Conservation (phyloP, 176 grass and related monocot genomes). For the Coix lacrymajobi region DNA sequence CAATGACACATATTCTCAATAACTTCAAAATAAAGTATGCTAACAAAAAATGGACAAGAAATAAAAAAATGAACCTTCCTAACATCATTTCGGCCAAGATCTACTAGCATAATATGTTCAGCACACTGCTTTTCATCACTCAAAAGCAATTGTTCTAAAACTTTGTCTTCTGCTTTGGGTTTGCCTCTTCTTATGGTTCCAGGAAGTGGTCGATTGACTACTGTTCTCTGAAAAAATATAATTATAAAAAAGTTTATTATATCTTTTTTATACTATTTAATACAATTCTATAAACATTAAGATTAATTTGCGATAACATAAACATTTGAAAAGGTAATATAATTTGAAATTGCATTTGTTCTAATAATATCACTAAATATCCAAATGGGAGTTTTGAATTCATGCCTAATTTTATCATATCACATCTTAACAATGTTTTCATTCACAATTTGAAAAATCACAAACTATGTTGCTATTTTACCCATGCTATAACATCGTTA, state of each 20-base stretch:
- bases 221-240: constrained; percentile 42
- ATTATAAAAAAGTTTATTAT: neutral
- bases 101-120: constrained; percentile 92
- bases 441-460: neutral
- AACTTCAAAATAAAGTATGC: neutral
- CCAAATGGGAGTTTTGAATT: neutral
- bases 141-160: constrained; percentile 67
- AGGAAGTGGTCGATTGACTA: constrained; percentile 89
- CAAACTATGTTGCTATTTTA: neutral
- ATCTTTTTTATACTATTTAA: neutral
- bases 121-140: constrained; percentile 88
- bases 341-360: neutral
- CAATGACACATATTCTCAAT: no score
- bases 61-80: constrained; percentile 49
- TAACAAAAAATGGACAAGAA: neutral
- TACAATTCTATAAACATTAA: neutral
- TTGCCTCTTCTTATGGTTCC: constrained; percentile 84
- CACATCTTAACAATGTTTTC: neutral
- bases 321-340: neutral
- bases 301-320: neutral
- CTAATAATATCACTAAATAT: neutral
- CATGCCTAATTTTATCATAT: neutral
- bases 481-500: neutral
- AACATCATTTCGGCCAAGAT: constrained; percentile 93
- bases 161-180: constrained; percentile 59